These are phyloP conservation scores for Oehlia diaphana DNA, from an alignment of 192 early-diverging fungal genomes.

Conservation along the genomic window DNA sequence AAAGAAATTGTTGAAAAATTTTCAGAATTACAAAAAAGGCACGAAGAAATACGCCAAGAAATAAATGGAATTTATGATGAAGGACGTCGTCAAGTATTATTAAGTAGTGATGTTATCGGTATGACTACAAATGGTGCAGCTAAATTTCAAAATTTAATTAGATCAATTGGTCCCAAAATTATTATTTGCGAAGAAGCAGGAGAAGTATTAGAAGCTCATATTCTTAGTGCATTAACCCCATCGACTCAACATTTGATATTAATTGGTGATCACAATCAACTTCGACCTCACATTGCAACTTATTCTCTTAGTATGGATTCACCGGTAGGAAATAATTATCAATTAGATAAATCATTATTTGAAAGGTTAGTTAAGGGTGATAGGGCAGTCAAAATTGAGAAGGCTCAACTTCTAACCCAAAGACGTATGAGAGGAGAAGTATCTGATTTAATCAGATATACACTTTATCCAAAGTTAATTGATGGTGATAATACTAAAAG, in stretches of 20 bases:
- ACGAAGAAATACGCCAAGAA: slow-evolving; percentile 2
- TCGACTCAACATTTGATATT: slow-evolving; percentile 57
- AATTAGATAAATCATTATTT: slow-evolving; percentile 51
- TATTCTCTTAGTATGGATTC: slow-evolving; percentile 38
- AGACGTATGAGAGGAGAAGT: slow-evolving; percentile 54
- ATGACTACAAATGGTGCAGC: slow-evolving; percentile 67
- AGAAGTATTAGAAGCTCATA: slow-evolving; percentile 59
- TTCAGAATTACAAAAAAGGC: neutral
- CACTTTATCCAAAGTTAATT: slow-evolving; percentile 47
- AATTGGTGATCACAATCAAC: slow-evolving; percentile 50
- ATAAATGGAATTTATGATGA: slow-evolving; percentile 39
- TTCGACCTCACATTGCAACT: neutral
- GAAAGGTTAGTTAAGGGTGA: slow-evolving; percentile 39
- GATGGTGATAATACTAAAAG: slow-evolving; percentile 36
- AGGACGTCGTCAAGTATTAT: slow-evolving; percentile 31
- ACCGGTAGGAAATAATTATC: slow-evolving; percentile 35
- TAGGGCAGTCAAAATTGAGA: neutral
- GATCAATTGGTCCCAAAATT: slow-evolving; percentile 44
- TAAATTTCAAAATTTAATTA: slow-evolving; percentile 36
- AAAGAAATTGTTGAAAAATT: slow-evolving; percentile 32
- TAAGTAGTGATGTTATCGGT: slow-evolving; percentile 45
- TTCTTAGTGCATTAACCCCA: slow-evolving; percentile 43
- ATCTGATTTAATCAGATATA: slow-evolving; percentile 46
- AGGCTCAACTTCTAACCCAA: slow-evolving; percentile 29
- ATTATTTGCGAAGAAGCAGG: slow-evolving; percentile 63